These are phyloP conservation scores for Gautieria morchelliformis DNA, from an alignment of 768 basidiomycete species.

Conservation along the genomic window DNA sequence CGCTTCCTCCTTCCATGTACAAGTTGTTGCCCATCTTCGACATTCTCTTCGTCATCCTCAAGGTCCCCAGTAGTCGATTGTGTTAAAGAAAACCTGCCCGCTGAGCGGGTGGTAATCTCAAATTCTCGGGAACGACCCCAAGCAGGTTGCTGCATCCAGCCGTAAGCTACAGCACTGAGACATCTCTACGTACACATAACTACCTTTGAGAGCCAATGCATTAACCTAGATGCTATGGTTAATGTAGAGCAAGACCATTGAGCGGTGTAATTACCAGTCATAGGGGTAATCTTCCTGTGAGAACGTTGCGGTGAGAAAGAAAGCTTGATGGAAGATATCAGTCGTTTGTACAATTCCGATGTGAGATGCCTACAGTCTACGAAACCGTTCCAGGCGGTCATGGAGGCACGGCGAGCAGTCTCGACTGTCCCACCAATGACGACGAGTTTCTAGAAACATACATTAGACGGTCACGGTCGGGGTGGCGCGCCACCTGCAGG, in stretches of 20 bases:
- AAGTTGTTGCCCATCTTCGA: slow-evolving; percentile 39
- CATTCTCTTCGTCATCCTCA: slow-evolving; percentile 67
- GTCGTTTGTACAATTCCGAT: neutral
- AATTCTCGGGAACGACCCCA: slow-evolving; percentile 86
- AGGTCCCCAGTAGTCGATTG: slow-evolving; percentile 66
- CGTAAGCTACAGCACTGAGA: neutral
- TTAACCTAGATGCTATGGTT: slow-evolving; percentile 44
- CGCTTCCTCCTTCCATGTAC: slow-evolving; percentile 66
- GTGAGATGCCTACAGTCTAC: slow-evolving; percentile 56
- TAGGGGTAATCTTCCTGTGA: slow-evolving; percentile 83
- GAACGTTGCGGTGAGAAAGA: slow-evolving; percentile 86
- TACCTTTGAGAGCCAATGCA: slow-evolving; percentile 85
- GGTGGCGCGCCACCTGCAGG: neutral
- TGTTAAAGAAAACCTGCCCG: slow-evolving; percentile 53
- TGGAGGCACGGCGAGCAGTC: slow-evolving; percentile 69
- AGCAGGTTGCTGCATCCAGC: slow-evolving; percentile 63
- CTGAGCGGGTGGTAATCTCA: slow-evolving; percentile 76
- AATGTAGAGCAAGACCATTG: slow-evolving; percentile 1
- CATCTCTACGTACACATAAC: slow-evolving; percentile 3
- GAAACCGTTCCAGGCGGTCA: slow-evolving; percentile 85
- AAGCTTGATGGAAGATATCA: slow-evolving; percentile 35
- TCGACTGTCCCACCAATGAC: slow-evolving; percentile 87
- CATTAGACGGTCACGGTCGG: neutral
- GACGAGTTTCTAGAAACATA: slow-evolving; percentile 59
- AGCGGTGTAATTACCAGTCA: slow-evolving; percentile 48